Evolutionary conservation across 768 basidiomycete genomes (phyloP).

Genomic region (Kwoniella sp.): DNA sequence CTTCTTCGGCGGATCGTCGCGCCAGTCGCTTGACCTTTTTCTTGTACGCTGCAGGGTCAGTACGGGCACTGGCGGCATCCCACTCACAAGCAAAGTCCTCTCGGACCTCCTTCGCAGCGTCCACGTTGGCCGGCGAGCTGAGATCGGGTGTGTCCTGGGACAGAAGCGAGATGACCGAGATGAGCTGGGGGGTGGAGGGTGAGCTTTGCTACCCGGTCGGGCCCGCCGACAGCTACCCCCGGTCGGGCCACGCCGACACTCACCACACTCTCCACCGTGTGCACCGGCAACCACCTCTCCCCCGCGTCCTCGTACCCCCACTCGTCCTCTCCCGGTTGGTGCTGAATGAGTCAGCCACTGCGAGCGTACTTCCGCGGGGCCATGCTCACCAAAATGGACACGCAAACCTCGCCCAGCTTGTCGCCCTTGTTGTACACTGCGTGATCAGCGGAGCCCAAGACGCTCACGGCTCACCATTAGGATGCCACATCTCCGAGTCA

Average conservation of each 20-base stretch:
- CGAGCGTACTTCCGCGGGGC: too few species aligned
- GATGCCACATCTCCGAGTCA: constrained; percentile 54
- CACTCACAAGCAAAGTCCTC: constrained; percentile 41
- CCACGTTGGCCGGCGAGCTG: constrained; percentile 93
- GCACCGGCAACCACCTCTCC: constrained; percentile 96
- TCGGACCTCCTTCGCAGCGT: constrained; percentile 64
- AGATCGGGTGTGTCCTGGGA: constrained; percentile 86
- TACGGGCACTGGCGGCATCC: too few species aligned
- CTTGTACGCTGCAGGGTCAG: constrained; percentile 68
- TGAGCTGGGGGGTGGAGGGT: constrained; percentile 69
- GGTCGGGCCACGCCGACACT: constrained; percentile 31
- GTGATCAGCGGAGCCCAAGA: background rate
- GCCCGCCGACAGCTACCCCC: too few species aligned
- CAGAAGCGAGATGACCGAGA: constrained; percentile 92
- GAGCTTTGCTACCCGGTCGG: too few species aligned
- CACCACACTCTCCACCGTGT: constrained; percentile 94
- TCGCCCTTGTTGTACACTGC: constrained; percentile 52
- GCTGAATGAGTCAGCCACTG: constrained; percentile 55
- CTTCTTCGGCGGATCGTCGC: constrained; percentile 82
- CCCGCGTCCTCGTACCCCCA: constrained; percentile 91
- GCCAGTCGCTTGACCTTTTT: constrained; percentile 93
- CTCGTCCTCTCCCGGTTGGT: constrained; percentile 92
- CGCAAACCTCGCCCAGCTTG: constrained; percentile 53
- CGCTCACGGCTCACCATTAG: constrained; percentile 52
- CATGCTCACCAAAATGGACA: constrained; percentile 53